Base-by-base conservation (phyloP, 2,329 filamentous ascomycete genomes). In the Boeremia exigua region DNA sequence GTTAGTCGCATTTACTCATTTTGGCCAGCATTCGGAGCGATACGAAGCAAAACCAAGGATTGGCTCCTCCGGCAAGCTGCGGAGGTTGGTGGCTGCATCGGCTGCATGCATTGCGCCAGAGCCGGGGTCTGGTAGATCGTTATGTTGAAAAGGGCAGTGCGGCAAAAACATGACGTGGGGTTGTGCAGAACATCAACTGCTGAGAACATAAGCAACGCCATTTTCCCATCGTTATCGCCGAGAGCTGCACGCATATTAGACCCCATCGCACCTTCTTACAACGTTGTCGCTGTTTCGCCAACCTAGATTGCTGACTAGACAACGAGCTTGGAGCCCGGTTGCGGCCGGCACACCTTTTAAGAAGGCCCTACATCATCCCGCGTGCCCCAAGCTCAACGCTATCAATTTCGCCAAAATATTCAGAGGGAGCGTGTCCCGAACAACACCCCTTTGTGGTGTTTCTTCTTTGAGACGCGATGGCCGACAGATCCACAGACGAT, bases 281-380 rank as follows among this genome's bases (percentile, higher is more conserved):
- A 40, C 17, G 12, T n/a, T 43, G 25, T 29, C 14, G 14, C 19
- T 7, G n/a, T 33, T 27, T 27, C 27, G 10, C 42, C 33, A 39
- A 25, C 27, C 19, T 25, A 9, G 14, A 11, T 11, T 56, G 58
- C 59, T 64, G 56, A 65, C 61, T 58, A 59, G 54, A 59, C 56
- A 52, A 52, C 47, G 48, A 59, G 15, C 34, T 37, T n/a, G 34
- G 15, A 10, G 34, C 59, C 59, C 55, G 60, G 60, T 63, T 50
- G 51, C 53, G 50, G 50, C 56, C 62, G 64, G 62, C 57, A 47
- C 44, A 43, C 49, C 56, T 57, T 56, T 62, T 56, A 48, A 49
- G 33, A 51, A 58, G 54, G 47, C 27, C 44, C 47, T 56, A 61
- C 57, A 59, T 58, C 46, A 56, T 46, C 50, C 50, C 51, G 47